These are phyloP conservation scores for Yamadazyma pseudoaaseri DNA, from an alignment of 1,139 yeast genomes.

Conservation along the genomic window DNA sequence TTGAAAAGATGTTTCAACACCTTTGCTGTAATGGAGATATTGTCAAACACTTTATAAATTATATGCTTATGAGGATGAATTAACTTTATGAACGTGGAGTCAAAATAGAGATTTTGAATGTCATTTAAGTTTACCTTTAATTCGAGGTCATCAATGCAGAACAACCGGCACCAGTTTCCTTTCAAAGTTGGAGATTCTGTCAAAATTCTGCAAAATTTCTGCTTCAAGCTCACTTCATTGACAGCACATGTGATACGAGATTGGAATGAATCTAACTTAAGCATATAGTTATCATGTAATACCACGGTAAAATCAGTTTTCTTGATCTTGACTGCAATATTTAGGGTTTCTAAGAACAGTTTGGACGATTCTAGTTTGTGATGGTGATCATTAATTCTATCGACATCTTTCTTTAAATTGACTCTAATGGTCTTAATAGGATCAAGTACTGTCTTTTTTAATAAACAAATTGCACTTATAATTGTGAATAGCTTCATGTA, in stretches of 20 bases:
- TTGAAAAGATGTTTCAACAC: constrained; percentile 52
- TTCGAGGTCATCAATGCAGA: constrained; percentile 42
- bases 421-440: constrained; percentile 28
- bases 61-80: constrained; percentile 54
- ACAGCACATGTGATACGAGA: constrained; percentile 18
- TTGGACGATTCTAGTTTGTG: neutral
- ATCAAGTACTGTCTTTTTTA: constrained; percentile 45
- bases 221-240: constrained; percentile 19
- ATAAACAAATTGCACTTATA: constrained; percentile 52
- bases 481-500: constrained; percentile 50
- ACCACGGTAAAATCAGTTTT: constrained; percentile 23
- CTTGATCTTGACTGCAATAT: constrained; percentile 18
- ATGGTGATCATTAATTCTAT: neutral
- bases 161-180: constrained; percentile 51
- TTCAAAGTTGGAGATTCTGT: constrained; percentile 53
- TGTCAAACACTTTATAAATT: constrained; percentile 61
- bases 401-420: constrained; percentile 22
- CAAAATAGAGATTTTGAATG: constrained; percentile 11
- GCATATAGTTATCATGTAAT: constrained; percentile 48
- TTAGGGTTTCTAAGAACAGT: constrained; percentile 2
- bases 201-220: constrained; percentile 45
- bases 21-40: constrained; percentile 53
- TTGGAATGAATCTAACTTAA: constrained; percentile 45
- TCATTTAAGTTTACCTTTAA: constrained; percentile 17
- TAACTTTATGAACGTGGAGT: constrained; percentile 26